These are phyloP conservation scores for Coprinopsis marcescibilis DNA, from an alignment of 768 basidiomycete genomes.

Conservation along the genomic window DNA sequence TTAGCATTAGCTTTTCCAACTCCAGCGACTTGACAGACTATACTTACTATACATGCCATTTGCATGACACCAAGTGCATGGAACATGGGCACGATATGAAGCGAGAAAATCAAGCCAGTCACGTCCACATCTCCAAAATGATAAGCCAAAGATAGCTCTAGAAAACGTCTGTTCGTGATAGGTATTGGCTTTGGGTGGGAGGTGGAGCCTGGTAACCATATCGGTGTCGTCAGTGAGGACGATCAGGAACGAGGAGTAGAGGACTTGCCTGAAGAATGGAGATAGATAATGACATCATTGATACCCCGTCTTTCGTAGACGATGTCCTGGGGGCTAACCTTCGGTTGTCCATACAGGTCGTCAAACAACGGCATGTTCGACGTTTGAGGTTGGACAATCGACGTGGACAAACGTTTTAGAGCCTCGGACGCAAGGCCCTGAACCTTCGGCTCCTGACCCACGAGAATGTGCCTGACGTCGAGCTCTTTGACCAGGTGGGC, in stretches of 20 bases:
- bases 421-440: constrained; percentile 13
- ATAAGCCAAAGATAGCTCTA: constrained; percentile 13
- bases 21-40: background rate
- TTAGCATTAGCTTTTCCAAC: background rate
- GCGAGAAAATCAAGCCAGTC: constrained; percentile 17
- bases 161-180: constrained; percentile 10
- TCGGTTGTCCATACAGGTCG: constrained; percentile 4
- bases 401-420: constrained; percentile 2
- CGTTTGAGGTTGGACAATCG: constrained; percentile 5
- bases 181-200: constrained; percentile 20
- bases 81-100: constrained; percentile 26
- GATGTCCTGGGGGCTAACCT: background rate
- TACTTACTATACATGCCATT: constrained; percentile 13
- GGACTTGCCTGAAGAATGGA: constrained; percentile 21
- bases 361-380: constrained; percentile 3
- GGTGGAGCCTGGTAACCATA: constrained; percentile 15
- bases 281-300: constrained; percentile 7
- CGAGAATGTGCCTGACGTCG: constrained; percentile 17
- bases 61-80: constrained; percentile 26
- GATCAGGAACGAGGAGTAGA: background rate
- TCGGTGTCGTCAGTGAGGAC: background rate
- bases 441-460: constrained; percentile 15
- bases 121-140: constrained; percentile 22
- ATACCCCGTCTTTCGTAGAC: background rate
- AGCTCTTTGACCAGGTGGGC: constrained; percentile 34